Base-by-base conservation (phyloP, 371 early-diverging fungal genomes). In the Actinomucor elegans region DNA sequence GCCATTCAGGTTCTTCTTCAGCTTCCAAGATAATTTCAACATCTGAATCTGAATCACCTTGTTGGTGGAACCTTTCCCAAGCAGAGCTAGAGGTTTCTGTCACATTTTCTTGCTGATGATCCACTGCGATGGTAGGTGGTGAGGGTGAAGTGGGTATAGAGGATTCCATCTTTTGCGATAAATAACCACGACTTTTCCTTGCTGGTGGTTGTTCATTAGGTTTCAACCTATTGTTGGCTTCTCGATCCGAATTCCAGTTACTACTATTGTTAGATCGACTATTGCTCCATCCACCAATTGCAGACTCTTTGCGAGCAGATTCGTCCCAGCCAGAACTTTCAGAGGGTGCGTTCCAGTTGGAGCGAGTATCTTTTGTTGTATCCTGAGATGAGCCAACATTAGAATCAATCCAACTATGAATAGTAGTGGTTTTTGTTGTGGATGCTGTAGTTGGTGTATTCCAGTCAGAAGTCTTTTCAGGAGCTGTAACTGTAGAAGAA, bases 11-110 rank as follows among this genome's bases (percentile, higher is more conserved):
- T 27, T 55, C 43, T n/a, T 55, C 43, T n/a, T 55, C 66, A 6
- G 57, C 66, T 55, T 72, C 72, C 21, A 72, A 29, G 9, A 72
- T 66, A 33, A 72, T 72, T 26, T 68, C 72, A 0, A 72, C 72
- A 48, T 72, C 72, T 0, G 71, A 71, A 36, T 72, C 72, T 24
- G 65, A 63, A 31, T 72, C 69, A 24, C 48, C 46, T 10, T 11
- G 18, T 2, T 46, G 38, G 14, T 46, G 57, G 33, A 37, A 27
- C 5, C 23, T 8, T 12, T 36, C 53, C 37, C 37, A 37, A 10
- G 18, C 49, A 36, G 49, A 37, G 31, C 5, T 11, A 31, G 31
- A 11, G 5, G 45, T 31, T 35, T 48, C 48, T 11, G 42, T 24
- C 1, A 27, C 15, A 15, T n/a, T 1, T 12, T 4, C 8, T n/a